These are phyloP conservation scores for Podila epigama DNA, from an alignment of 192 early-diverging fungal genomes.

Conservation along the genomic window DNA sequence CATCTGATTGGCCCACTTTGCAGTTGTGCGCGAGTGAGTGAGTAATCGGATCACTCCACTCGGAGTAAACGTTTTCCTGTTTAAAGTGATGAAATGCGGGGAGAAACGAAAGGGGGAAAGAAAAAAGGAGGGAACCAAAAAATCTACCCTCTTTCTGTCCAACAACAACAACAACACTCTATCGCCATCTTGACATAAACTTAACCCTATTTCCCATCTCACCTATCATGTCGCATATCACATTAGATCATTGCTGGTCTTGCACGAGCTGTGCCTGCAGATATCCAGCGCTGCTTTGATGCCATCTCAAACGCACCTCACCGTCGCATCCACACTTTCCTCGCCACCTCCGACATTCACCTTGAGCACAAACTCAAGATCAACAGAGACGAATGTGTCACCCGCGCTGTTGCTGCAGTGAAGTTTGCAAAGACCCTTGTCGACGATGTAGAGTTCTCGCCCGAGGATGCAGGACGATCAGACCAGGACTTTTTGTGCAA, in stretches of 20 bases:
- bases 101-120: no score
- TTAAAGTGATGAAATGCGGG: no score
- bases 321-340: slow-evolving; percentile 92
- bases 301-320: slow-evolving; percentile 87
- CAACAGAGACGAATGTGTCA: slow-evolving; percentile 83
- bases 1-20: slow-evolving; percentile 12
- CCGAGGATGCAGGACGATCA: slow-evolving; percentile 93
- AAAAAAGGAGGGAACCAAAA: not conserved
- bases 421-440: slow-evolving; percentile 79
- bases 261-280: slow-evolving; percentile 82
- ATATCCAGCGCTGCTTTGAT: slow-evolving; percentile 90
- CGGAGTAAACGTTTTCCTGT: no score
- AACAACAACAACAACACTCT: no score
- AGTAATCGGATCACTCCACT: no score
- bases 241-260: slow-evolving; percentile 83
- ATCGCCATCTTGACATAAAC: no score
- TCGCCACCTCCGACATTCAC: slow-evolving; percentile 97
- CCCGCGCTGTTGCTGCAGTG: slow-evolving; percentile 82
- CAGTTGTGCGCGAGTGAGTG: no score
- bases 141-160: no score
- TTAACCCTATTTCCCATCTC: not conserved
- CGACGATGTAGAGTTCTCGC: slow-evolving; percentile 92
- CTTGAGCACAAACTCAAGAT: slow-evolving; percentile 95
- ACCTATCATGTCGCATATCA: not conserved
- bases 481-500: slow-evolving; percentile 90